Conservation (phyloP, 164 flowering plant species). For the Dillenia suffruticosa region DNA sequence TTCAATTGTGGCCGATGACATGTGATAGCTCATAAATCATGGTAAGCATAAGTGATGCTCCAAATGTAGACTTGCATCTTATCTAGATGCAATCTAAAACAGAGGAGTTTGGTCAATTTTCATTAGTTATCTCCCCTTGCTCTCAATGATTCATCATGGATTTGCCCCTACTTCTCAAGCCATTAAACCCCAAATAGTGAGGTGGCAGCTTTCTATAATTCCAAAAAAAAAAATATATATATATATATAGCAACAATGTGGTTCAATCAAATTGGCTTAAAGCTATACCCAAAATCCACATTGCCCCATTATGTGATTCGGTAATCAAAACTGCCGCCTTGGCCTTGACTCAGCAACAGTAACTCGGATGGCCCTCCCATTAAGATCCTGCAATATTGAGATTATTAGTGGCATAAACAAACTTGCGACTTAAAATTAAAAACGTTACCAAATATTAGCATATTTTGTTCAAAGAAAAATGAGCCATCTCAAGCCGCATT, state of each 20-base stretch:
- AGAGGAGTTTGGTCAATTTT: no score
- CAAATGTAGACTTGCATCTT: no score
- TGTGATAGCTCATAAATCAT: no score
- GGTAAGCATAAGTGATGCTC: no score
- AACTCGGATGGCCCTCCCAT: slow-evolving; percentile 80
- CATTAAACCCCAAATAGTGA: slow-evolving; percentile 5
- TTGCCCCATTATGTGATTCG: neutral
- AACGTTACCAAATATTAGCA: neutral
- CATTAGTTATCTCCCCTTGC: no score
- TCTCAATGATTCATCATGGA: no score
- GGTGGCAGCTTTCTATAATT: no score
- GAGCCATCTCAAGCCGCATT: neutral
- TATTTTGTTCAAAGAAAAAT: neutral
- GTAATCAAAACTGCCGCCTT: slow-evolving; percentile 63
- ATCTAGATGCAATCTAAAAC: no score
- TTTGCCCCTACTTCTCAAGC: slow-evolving; percentile 2
- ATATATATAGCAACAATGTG: neutral
- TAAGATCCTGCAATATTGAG: slow-evolving; percentile 53
- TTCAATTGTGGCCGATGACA: no score
- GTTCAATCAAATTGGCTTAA: no score
- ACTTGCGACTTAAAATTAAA: neutral
- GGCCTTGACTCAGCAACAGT: slow-evolving; percentile 72
- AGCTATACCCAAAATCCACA: neutral
- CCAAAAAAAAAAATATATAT: neutral
- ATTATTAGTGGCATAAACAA: neutral